Evolutionary conservation across 1,284 basidiomycete genomes (phyloP).

Genomic region (Fereydounia khargensis): DNA sequence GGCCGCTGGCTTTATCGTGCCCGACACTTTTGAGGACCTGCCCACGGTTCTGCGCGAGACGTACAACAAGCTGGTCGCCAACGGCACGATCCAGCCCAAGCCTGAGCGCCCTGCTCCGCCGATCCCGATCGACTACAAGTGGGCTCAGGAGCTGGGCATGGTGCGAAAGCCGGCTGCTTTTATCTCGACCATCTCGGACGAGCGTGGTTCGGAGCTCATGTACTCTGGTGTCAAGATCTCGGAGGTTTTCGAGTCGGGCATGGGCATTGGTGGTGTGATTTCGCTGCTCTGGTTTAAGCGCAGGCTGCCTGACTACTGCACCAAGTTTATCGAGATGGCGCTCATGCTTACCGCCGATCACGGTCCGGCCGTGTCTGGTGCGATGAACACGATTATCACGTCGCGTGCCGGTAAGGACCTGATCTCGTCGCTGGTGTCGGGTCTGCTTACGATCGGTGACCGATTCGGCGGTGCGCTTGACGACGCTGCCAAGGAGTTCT

Average conservation of each 20-base stretch:
- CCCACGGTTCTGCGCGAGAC: slow-evolving; percentile 78
- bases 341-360: slow-evolving; percentile 98
- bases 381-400: slow-evolving; percentile 99
- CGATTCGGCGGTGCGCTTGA: slow-evolving; percentile 99
- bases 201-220: slow-evolving; percentile 95
- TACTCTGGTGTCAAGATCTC: slow-evolving; percentile 99
- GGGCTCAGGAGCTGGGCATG: slow-evolving; percentile 93
- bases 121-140: slow-evolving; percentile 99
- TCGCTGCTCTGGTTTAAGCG: slow-evolving; percentile 97
- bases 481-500: slow-evolving; percentile 92
- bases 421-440: slow-evolving; percentile 92
- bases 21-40: slow-evolving; percentile 95
- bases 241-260: slow-evolving; percentile 69
- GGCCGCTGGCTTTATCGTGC: slow-evolving; percentile 91
- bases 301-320: slow-evolving; percentile 61
- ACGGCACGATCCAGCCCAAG: slow-evolving; percentile 71
- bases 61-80: slow-evolving; percentile 77
- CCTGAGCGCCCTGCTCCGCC: slow-evolving; percentile 84
- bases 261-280: slow-evolving; percentile 92
- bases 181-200: slow-evolving; percentile 99
- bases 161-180: slow-evolving; percentile 98
- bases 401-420: slow-evolving; percentile 98
- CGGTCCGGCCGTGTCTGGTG: slow-evolving; percentile 69
- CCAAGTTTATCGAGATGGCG: slow-evolving; percentile 89
- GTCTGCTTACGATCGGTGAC: slow-evolving; percentile 94